Conservation (phyloP, 2,329 filamentous ascomycete genomes). For the Mycogone perniciosa region DNA sequence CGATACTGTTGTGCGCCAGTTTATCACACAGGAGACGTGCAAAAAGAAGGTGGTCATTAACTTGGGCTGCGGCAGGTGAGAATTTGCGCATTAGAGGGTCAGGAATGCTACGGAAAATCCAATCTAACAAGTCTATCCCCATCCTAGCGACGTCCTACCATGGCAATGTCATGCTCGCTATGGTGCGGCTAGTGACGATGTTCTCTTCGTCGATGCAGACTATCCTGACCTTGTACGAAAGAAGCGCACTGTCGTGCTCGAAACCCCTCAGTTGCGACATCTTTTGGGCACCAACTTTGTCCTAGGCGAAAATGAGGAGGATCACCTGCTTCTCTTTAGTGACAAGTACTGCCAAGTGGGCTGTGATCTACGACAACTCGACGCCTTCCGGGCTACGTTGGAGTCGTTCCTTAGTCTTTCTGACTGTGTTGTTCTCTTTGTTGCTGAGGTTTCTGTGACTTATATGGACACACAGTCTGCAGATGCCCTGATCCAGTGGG, state of each 20-base stretch:
- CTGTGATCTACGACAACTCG: constrained; percentile 69
- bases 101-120: neutral
- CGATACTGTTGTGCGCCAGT: constrained; percentile 66
- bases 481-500: constrained; percentile 72
- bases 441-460: constrained; percentile 85
- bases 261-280: constrained; percentile 50
- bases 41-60: constrained; percentile 72
- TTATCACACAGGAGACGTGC: constrained; percentile 50
- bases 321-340: constrained; percentile 54
- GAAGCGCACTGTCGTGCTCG: constrained; percentile 63
- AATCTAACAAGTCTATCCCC: neutral
- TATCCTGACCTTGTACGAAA: constrained; percentile 72
- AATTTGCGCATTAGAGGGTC: neutral
- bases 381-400: constrained; percentile 53
- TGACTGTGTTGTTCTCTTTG: constrained; percentile 63
- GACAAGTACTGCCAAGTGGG: constrained; percentile 71
- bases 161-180: constrained; percentile 74
- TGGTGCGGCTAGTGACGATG: constrained; percentile 47
- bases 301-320: constrained; percentile 33
- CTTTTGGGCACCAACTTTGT: constrained; percentile 26
- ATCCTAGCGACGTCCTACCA: constrained; percentile 71
- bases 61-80: constrained; percentile 84
- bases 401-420: constrained; percentile 50
- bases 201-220: constrained; percentile 77
- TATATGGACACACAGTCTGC: constrained; percentile 75